A percentile compares a stretch with the other conserved stretches of the same genome.
Evolutionary conservation across 257 asterid genomes (phyloP).

Genomic region (Solanum lycopersicoides): DNA sequence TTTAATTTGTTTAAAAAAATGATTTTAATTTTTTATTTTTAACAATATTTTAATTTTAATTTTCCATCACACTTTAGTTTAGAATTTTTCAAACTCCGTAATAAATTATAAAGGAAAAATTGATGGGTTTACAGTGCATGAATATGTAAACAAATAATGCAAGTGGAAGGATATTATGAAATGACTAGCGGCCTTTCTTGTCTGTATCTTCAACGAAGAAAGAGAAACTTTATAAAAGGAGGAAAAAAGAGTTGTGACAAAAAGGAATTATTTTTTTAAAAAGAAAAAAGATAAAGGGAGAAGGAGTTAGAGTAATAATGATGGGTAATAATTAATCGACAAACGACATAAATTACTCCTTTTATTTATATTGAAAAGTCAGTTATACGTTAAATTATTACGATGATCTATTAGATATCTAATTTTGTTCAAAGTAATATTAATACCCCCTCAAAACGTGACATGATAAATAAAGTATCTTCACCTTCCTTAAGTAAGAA

Average conservation of each 20-base stretch:
- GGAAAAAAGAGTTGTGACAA: background rate
- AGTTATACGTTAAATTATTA: too few relatives aligned
- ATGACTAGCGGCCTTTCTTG: slow-evolving; percentile 36
- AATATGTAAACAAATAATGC: background rate
- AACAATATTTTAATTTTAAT: too few relatives aligned
- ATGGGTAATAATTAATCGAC: background rate
- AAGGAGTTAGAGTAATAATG: background rate
- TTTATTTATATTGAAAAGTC: too few relatives aligned
- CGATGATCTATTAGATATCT: too few relatives aligned
- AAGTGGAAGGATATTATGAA: slow-evolving; percentile 39
- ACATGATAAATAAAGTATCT: too few relatives aligned
- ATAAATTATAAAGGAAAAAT: background rate
- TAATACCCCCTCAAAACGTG: too few relatives aligned
- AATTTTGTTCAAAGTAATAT: too few relatives aligned
- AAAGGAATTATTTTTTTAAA: background rate
- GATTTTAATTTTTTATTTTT: too few relatives aligned
- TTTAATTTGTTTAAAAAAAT: background rate
- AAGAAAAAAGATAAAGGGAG: background rate
- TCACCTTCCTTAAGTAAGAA: too few relatives aligned
- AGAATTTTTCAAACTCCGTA: too few relatives aligned
- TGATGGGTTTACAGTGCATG: background rate
- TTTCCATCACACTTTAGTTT: background rate
- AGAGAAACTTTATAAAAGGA: background rate
- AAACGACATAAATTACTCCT: too few relatives aligned
- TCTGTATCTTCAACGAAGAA: slow-evolving; percentile 16